Conservation (phyloP, 2,329 filamentous ascomycete species). For the Lachnellula suecica region DNA sequence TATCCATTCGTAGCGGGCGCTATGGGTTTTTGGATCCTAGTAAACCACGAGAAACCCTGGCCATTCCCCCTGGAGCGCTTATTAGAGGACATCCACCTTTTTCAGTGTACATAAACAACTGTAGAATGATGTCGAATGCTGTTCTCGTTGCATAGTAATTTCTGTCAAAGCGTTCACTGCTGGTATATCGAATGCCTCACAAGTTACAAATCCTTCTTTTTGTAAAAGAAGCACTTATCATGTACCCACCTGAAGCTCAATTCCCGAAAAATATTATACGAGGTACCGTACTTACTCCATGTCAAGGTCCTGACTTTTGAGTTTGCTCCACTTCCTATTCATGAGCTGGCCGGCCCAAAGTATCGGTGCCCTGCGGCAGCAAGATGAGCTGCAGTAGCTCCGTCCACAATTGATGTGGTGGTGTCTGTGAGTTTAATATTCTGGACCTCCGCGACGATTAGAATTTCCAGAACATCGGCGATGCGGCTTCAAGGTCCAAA, state of each 20-base stretch:
- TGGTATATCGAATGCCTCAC: too few relatives aligned
- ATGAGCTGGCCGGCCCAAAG: slow-evolving; percentile 23
- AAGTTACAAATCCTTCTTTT: too few relatives aligned
- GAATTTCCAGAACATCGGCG: slow-evolving; percentile 21
- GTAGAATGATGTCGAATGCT: slow-evolving; percentile 12
- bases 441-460: slow-evolving; percentile 16
- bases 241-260: slow-evolving; percentile 4
- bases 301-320: neutral
- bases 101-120: slow-evolving; percentile 6
- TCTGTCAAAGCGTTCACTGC: too few relatives aligned
- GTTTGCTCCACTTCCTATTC: slow-evolving; percentile 4
- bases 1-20: slow-evolving; percentile 14
- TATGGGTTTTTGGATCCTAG: slow-evolving; percentile 21
- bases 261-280: neutral
- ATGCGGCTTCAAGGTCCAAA: too few relatives aligned
- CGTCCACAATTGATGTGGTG: slow-evolving; percentile 19
- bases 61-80: slow-evolving; percentile 11
- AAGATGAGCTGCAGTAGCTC: slow-evolving; percentile 34
- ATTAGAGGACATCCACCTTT: neutral
- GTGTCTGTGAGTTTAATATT: slow-evolving; percentile 21
- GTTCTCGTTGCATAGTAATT: slow-evolving; percentile 9
- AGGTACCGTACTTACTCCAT: neutral
- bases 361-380: slow-evolving; percentile 28
- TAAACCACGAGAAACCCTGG: slow-evolving; percentile 24
- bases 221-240: neutral